Conservation (phyloP, 306 rosid species). For the cucumber (Cucumis sativus) region Cucumber_9930_V3 NC_026659.2:23324501-23325000, state of each 20-base stretch:
- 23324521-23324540: neutral
- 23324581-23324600: neutral
- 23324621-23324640: constrained; percentile 26
- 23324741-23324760: constrained; percentile 55
- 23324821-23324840: neutral
- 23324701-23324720: constrained; percentile 60
- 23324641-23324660: constrained; percentile 54
- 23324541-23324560: neutral
- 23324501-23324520: neutral
- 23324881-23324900: neutral
- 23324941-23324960: neutral
- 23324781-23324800: neutral
- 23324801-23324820: neutral
- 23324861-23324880: neutral
- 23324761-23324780: neutral
- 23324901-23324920: neutral
- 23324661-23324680: constrained; percentile 19
- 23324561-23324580: neutral
- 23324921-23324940: neutral
- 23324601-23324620: constrained; percentile 55
- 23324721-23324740: constrained; percentile 83
- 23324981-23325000: constrained; percentile 35
- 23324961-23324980: constrained; percentile 21
- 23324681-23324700: constrained; percentile 73
- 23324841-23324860: neutral